Base-by-base conservation (phyloP, 805 yeast genomes). In the Hanseniaspora taiwanica region DNA sequence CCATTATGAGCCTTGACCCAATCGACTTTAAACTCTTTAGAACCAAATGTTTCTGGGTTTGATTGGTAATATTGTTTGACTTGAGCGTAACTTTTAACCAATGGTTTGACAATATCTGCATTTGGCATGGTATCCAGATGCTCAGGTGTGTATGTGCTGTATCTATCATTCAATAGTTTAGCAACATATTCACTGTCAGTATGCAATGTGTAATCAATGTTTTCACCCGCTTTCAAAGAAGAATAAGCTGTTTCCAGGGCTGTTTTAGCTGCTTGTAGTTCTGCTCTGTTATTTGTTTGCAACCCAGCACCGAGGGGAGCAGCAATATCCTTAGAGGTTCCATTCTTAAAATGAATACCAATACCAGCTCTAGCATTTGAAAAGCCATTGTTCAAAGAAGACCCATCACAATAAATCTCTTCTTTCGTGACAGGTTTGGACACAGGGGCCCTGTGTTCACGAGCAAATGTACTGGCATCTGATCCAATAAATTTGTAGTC, bases 241-340 rank as follows among this genome's bases (percentile, higher is more conserved):
- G 50, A 47, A 40, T 66, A 53, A 16, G 77, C 65, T 5, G 51
- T 47, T 5, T 54, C 53, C 42, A 81, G 51, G 0, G 91, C 93
- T 24, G 64, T 64, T 5, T 60, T 52, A 16, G 81, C 67, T 0
- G 94, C 96, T 12, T 62, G 56, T 9, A 86, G 67, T 57, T 87
- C 96, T 1, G 94, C 91, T 34, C 83, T 60, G 48, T 82, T 86
- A 49, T 85, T 86, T 1, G 94, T 84, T 29, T 78, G 86, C 3
- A 51, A 51, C 2, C 54, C 56, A 2, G 63, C 66, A 2, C n/a
- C 33, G 20, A 84, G 61, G 0, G 78, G 72, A 4, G 65, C 73
- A 0, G 78, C 64, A 8, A 65, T 60, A 53, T 81, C 81, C 56
- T 41, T 36, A 16, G 44, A 47, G 2, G 65, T 44, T 49, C 78